Conservation (phyloP, 495 filamentous ascomycete genomes). For the Aspergillus cavernicola region DNA sequence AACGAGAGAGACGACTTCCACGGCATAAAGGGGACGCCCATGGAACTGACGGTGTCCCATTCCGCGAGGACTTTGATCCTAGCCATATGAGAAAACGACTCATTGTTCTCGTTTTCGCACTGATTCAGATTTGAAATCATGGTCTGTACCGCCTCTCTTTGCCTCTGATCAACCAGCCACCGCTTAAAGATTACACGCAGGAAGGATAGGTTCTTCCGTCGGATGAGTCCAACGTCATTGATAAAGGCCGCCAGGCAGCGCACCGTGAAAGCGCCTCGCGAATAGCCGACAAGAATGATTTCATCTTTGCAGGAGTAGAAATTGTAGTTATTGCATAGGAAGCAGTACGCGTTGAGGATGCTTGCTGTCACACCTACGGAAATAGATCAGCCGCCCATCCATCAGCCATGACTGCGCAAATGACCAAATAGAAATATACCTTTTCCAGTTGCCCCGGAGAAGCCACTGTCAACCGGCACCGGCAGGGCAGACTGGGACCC, state of each 20-base stretch:
- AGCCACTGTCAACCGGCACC: neutral
- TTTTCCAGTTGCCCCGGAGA: neutral
- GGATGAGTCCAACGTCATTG: neutral
- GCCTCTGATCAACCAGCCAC: neutral
- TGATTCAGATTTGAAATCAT: neutral
- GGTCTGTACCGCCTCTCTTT: neutral
- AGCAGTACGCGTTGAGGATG: neutral
- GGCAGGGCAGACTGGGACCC: neutral
- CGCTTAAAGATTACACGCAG: neutral
- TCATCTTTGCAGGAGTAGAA: neutral
- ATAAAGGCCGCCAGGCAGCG: neutral
- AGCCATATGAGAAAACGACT: neutral
- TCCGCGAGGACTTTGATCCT: neutral
- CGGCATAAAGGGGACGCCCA: neutral
- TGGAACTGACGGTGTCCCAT: neutral
- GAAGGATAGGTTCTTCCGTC: neutral
- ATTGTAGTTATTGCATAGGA: neutral
- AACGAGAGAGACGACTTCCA: neutral
- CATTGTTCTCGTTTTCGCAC: neutral
- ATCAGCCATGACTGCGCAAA: neutral
- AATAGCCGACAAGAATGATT: neutral
- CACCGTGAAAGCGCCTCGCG: neutral
- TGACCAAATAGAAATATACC: neutral
- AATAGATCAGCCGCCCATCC: neutral
- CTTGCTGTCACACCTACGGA: neutral